Evolutionary conservation across 2,329 filamentous ascomycete genomes (phyloP), one percentile per base, ranked within the genome.

Genomic region (Botryotinia narcissicola): DNA sequence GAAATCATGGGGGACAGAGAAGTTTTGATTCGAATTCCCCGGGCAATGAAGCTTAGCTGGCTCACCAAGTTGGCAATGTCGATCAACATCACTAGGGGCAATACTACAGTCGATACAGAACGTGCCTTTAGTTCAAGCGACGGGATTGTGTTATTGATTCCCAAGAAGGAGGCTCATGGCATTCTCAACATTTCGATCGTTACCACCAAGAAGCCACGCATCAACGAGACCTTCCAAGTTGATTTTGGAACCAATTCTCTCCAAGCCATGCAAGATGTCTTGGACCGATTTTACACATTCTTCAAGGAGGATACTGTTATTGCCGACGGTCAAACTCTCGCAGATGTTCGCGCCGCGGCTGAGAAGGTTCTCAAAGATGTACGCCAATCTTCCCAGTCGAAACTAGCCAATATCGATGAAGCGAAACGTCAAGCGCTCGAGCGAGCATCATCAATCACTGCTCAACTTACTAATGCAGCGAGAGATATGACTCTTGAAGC

Each of bases 141-240:
- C 54, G 80, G 81, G 40, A 79, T 81, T 70, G 77, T 81, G 32
- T 75, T 82, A n/a, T 84, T 86, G 74, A 84, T 91, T 42, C 83
- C 85, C 6, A 83, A 82, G 42, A 84, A 84, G 40, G 88, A 91
- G 74, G 87, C 88, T 9, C 82, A 88, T 74, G 90, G 89, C 46
- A 80, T 88, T 54, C 80, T 91, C 69, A 87, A 87, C 71, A 83
- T 92, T 62, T 86, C 86, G 3, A 84, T 92, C 51, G 83, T 86
- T 72, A 89, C 89, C 1, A 88, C 84, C 22, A 87, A 85, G 72
- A 87, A 87, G 75, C 90, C 90, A 37, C 87, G 85, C 80, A 84
- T 91, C 75, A 88, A 88, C 77, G 88, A 91, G 81, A 87, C 86
- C 0, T 88, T 91, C 79, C 85, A 86, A 57, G 82, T 91, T 44